A percentile compares a stretch with the other conserved stretches of the same genome.
Evolutionary conservation across 2,329 filamentous ascomycete species (phyloP).

Genomic region (Geosmithia flava): DNA sequence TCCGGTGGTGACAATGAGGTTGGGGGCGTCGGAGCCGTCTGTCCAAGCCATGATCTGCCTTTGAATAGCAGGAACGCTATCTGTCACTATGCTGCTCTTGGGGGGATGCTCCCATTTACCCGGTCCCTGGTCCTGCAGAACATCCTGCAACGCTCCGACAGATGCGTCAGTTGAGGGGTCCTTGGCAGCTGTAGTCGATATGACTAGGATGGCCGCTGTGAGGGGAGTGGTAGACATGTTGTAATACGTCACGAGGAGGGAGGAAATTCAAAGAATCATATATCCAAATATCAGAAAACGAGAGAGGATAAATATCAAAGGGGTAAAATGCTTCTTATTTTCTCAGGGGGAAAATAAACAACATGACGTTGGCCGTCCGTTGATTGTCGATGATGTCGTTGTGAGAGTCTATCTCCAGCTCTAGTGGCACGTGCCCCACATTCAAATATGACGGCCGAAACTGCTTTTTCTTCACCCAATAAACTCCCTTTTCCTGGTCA

Average conservation of each 20-base stretch:
- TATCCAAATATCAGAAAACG: too few species aligned
- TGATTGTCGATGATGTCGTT: too few species aligned
- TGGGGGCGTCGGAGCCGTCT: slow-evolving; percentile 49
- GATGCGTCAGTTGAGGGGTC: slow-evolving; percentile 72
- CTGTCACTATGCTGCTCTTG: slow-evolving; percentile 64
- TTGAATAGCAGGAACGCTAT: slow-evolving; percentile 66
- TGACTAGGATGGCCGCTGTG: slow-evolving; percentile 66
- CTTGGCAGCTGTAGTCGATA: slow-evolving; percentile 80
- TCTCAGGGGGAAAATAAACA: too few species aligned
- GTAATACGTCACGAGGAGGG: too few species aligned
- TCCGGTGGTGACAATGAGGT: slow-evolving; percentile 78
- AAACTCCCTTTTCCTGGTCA: not conserved
- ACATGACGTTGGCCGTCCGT: too few species aligned
- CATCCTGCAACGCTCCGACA: slow-evolving; percentile 50
- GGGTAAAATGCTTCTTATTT: too few species aligned
- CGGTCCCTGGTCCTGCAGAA: slow-evolving; percentile 54
- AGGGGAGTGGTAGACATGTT: slow-evolving; percentile 27
- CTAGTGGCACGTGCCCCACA: not conserved
- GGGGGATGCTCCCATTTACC: slow-evolving; percentile 56
- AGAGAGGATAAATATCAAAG: too few species aligned
- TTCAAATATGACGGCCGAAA: not conserved
- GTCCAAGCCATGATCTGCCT: slow-evolving; percentile 59
- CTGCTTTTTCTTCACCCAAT: not conserved
- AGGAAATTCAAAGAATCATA: too few species aligned
- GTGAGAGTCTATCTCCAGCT: too few species aligned